A percentile compares a stretch with the other conserved stretches of the same genome.
Conservation (phyloP, 1,284 basidiomycete genomes). For the Leccinum colubrinum region DNA sequence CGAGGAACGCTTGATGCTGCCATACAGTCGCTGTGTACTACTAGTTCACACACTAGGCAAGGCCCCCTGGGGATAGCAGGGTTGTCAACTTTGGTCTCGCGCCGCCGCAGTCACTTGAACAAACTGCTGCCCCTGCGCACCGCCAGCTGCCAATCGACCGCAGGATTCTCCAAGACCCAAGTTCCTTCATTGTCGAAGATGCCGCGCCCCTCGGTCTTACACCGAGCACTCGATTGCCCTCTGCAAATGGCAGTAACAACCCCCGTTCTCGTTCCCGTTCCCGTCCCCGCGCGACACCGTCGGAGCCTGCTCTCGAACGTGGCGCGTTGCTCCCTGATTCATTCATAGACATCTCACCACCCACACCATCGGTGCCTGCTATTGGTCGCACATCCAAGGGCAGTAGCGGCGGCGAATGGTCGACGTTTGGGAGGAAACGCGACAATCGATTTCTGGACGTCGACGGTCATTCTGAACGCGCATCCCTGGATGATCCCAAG, state of each 20-base stretch:
- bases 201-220: constrained; percentile 26
- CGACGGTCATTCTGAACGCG: constrained; percentile 12
- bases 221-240: constrained; percentile 27
- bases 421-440: constrained; percentile 42
- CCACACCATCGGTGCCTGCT: constrained; percentile 11
- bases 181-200: constrained; percentile 17
- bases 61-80: no score
- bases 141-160: constrained; percentile 16
- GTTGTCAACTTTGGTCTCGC: no score
- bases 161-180: constrained; percentile 33
- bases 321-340: constrained; percentile 2
- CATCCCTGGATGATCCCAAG: constrained; percentile 11
- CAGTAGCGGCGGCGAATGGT: constrained; percentile 36
- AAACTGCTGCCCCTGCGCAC: background rate
- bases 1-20: no score
- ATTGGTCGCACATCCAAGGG: constrained; percentile 28
- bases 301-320: background rate
- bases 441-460: constrained; percentile 16
- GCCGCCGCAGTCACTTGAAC: background rate
- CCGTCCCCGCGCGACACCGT: background rate
- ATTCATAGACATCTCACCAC: constrained; percentile 11
- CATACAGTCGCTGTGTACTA: no score
- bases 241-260: constrained; percentile 6
- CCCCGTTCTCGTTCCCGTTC: background rate
- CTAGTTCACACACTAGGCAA: no score